Evolutionary conservation across 331 rosid species (phyloP), one percentile per base, ranked within the genome.

Genomic region (Quercus tomentella): DNA sequence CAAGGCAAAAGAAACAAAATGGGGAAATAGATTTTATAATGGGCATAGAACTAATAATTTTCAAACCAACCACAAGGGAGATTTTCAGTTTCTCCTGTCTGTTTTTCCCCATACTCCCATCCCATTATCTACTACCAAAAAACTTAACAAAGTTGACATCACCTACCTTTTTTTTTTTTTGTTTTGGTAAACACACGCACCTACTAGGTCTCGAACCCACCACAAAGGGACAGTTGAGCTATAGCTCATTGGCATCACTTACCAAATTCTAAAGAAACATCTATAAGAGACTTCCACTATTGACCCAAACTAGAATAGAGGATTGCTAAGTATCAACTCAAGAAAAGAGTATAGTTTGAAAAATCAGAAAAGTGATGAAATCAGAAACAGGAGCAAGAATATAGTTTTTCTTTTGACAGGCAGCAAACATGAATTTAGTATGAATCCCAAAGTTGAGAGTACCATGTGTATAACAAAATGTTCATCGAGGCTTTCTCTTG

Each of bases 401-500:
- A 3, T 63, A 16, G 22, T 65, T 30, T 65, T 30, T 65, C 43
- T 65, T 16, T 63, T 16, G 45, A 35, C 16, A 30, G 45, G 72
- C 51, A 10, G 28, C 52, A 60, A 74, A 2, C 62, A 52, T 11
- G 57, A 49, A 70, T 25, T 68, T 22, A 23, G 26, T 28, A 45
- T 41, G 61, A 76, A 57, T 43, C 30, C 74, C 12, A 69, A 43
- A 14, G 28, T 70, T 20, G 78, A 77, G 54, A 77, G 82, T 89
- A 95, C 99, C 94, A 80, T 87, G 85, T 95, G 92, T 79, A 95
- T 90, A 73, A 91, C 94, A 79, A 95, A 87, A 79, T 93, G 95
- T 81, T 95, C 99, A 56, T 95, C 97, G 91, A 95, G 87, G 68
- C 89, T 83, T n/a, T 90, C 97, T 45, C 91, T 93, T 60, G 91